Evolutionary conservation across 306 rosid genomes (phyloP).

Genomic region (Citrullus mucosospermus): DNA sequence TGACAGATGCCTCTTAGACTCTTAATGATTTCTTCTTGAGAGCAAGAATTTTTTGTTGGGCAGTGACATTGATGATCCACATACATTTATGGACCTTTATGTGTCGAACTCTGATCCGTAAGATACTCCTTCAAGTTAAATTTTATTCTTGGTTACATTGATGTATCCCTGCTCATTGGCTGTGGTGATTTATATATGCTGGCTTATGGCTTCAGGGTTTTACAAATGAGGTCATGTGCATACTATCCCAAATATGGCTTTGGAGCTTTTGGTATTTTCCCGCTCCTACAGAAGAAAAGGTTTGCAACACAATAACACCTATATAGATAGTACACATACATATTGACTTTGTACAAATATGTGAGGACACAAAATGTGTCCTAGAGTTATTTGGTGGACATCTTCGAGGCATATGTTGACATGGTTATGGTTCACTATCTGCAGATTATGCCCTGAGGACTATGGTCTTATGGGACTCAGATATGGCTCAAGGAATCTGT

Average conservation of each 20-base stretch:
- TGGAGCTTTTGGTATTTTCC: constrained; percentile 85
- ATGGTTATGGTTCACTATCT: constrained; percentile 20
- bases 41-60: not conserved
- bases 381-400: constrained; percentile 9
- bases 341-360: not conserved
- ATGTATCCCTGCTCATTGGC: not conserved
- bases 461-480: constrained; percentile 72
- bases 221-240: constrained; percentile 66
- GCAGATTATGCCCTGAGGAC: constrained; percentile 61
- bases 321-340: not conserved
- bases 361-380: not conserved
- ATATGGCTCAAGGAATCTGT: constrained; percentile 74
- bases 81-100: constrained; percentile 74
- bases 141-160: not conserved
- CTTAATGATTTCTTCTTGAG: not conserved
- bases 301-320: constrained; percentile 18
- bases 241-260: constrained; percentile 74
- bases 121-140: constrained; percentile 19
- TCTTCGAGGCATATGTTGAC: constrained; percentile 18
- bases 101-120: constrained; percentile 76
- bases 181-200: not conserved
- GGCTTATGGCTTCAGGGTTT: constrained; percentile 40
- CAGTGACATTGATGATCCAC: constrained; percentile 85
- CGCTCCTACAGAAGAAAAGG: constrained; percentile 67
- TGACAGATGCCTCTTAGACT: not conserved